Percentiles rank a stretch among this genome's conserved stretches.
These are phyloP conservation scores for Punica granatum DNA, from an alignment of 345 rosid species.

Conservation along the genomic window DNA sequence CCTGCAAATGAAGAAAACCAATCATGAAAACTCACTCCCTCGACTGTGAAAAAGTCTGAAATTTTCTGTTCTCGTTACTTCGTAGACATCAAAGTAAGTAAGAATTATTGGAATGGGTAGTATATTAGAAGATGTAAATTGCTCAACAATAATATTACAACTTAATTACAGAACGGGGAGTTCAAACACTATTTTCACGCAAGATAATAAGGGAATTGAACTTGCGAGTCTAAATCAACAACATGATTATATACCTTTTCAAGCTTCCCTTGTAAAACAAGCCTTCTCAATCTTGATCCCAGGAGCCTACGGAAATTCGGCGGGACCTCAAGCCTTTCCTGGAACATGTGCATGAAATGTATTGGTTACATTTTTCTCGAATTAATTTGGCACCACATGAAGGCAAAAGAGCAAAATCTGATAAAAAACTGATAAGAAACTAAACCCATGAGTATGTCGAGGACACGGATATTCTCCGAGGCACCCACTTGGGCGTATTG, in stretches of 20 bases:
- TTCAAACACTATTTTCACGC: neutral
- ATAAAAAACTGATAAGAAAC: neutral
- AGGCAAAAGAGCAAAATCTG: neutral
- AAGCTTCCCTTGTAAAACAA: slow-evolving; percentile 61
- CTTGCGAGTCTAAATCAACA: neutral
- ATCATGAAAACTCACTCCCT: neutral
- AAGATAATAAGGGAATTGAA: neutral
- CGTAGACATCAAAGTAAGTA: neutral
- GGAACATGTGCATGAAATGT: slow-evolving; percentile 17
- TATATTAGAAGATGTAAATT: neutral
- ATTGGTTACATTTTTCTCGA: neutral
- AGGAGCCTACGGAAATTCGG: slow-evolving; percentile 51
- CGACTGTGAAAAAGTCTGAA: neutral
- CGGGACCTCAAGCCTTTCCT: slow-evolving; percentile 57
- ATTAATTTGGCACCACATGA: neutral
- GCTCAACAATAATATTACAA: neutral
- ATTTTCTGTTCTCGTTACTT: neutral
- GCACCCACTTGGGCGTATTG: no score
- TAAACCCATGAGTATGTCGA: no score
- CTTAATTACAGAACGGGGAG: neutral
- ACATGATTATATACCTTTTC: slow-evolving; percentile 41
- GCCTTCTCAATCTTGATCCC: slow-evolving; percentile 65
- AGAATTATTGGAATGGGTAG: neutral
- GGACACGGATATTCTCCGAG: neutral
- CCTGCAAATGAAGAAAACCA: slow-evolving; percentile 30